Percentiles rank a stretch among this genome's conserved stretches.
Evolutionary conservation across 2,329 filamentous ascomycete genomes (phyloP).

Genomic region (Colletotrichum liaoningense): DNA sequence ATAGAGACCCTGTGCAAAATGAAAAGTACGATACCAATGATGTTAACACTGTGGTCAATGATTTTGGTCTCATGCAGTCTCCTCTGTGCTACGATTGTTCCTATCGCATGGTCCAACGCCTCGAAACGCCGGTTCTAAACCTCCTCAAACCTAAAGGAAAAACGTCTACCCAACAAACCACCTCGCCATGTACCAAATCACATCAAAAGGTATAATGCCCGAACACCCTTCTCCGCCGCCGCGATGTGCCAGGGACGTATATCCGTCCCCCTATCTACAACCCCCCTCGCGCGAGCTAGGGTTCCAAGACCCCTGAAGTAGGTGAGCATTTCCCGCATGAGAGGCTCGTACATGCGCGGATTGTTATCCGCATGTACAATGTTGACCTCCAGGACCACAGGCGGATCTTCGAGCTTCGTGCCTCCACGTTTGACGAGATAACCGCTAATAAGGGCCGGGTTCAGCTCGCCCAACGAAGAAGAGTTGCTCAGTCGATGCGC

Average conservation of each 20-base stretch:
- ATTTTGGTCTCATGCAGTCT: not conserved
- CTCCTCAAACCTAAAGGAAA: not conserved
- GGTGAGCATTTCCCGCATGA: slow-evolving; percentile 77
- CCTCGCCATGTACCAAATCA: slow-evolving; percentile 49
- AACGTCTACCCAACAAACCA: slow-evolving; percentile 10
- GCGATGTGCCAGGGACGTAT: slow-evolving; percentile 84
- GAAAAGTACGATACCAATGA: not conserved
- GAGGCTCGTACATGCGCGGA: slow-evolving; percentile 68
- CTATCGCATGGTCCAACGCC: not conserved
- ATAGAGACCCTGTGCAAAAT: not conserved
- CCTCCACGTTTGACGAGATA: slow-evolving; percentile 75
- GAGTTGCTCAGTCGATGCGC: slow-evolving; percentile 74
- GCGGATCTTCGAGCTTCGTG: slow-evolving; percentile 65
- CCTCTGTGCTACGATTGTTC: not conserved
- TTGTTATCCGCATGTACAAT: slow-evolving; percentile 68
- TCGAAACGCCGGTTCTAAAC: slow-evolving; percentile 1
- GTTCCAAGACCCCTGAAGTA: slow-evolving; percentile 77
- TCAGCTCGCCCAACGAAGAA: slow-evolving; percentile 63
- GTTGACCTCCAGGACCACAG: slow-evolving; percentile 72
- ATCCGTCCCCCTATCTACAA: slow-evolving; percentile 68
- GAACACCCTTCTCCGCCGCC: slow-evolving; percentile 75
- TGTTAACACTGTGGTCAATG: not conserved
- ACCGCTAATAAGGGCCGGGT: slow-evolving; percentile 70
- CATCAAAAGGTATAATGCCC: slow-evolving; percentile 73
- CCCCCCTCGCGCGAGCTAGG: slow-evolving; percentile 74